Evolutionary conservation across 1,284 basidiomycete species (phyloP).

Genomic region (Ceratobasidium sp.): DNA sequence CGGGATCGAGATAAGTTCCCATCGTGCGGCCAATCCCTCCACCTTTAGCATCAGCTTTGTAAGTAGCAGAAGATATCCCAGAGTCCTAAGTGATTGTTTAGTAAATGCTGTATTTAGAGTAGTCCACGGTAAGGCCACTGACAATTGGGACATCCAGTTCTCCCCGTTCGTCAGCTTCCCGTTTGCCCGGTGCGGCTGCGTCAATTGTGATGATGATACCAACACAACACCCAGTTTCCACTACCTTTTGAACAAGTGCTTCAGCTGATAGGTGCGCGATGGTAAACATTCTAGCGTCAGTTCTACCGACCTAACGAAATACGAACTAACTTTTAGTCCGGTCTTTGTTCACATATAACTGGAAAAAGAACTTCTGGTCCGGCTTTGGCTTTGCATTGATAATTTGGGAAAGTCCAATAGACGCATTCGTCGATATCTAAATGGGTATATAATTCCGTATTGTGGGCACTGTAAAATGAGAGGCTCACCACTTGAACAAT

Average conservation of each 20-base stretch:
- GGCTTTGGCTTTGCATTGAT: slow-evolving; percentile 68
- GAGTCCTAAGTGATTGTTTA: slow-evolving; percentile 19
- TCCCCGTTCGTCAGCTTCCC: slow-evolving; percentile 78
- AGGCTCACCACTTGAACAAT: slow-evolving; percentile 83
- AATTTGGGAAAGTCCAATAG: slow-evolving; percentile 80
- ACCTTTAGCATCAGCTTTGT: slow-evolving; percentile 47
- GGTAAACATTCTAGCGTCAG: not conserved
- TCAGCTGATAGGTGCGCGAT: slow-evolving; percentile 63
- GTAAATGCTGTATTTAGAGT: not conserved
- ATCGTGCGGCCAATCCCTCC: slow-evolving; percentile 49
- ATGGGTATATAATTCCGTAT: not conserved
- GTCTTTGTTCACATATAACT: slow-evolving; percentile 87
- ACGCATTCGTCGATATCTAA: slow-evolving; percentile 81
- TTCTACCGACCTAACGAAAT: not conserved
- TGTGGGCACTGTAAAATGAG: not conserved
- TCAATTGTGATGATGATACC: slow-evolving; percentile 95
- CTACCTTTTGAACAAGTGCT: slow-evolving; percentile 79
- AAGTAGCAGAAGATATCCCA: slow-evolving; percentile 41
- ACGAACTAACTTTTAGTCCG: slow-evolving; percentile 61
- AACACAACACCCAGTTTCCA: slow-evolving; percentile 76
- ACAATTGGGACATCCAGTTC: slow-evolving; percentile 55
- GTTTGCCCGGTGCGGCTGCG: slow-evolving; percentile 87
- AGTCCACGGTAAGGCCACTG: not conserved
- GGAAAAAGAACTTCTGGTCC: slow-evolving; percentile 82
- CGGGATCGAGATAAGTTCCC: slow-evolving; percentile 48